Conservation (phyloP, 1,284 basidiomycete genomes). For the Sutorius eximius region DNA sequence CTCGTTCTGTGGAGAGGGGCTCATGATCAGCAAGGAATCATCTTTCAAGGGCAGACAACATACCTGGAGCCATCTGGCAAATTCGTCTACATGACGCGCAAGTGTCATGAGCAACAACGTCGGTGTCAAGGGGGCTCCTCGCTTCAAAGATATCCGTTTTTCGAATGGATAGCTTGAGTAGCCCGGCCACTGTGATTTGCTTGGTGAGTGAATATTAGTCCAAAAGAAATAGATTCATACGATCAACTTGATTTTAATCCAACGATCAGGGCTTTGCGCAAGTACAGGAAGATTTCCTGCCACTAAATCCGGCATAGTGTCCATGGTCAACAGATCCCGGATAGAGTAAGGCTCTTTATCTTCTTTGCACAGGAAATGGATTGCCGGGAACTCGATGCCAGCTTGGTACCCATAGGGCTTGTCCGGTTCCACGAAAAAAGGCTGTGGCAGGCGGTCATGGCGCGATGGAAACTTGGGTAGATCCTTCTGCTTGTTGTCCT, state of each 20-base stretch:
- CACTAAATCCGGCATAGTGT: slow-evolving; percentile 21
- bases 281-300: slow-evolving; percentile 21
- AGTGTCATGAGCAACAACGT: slow-evolving; percentile 30
- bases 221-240: slow-evolving; percentile 12
- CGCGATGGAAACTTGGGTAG: neutral
- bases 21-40: neutral
- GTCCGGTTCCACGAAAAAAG: slow-evolving; percentile 1
- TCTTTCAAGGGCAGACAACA: slow-evolving; percentile 2
- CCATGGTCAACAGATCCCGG: slow-evolving; percentile 23
- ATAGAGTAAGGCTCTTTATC: slow-evolving; percentile 22
- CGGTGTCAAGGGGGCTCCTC: slow-evolving; percentile 19
- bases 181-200: slow-evolving; percentile 35
- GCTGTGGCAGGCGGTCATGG: slow-evolving; percentile 24
- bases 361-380: slow-evolving; percentile 23
- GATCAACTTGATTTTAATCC: slow-evolving; percentile 25
- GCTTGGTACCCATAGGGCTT: neutral
- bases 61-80: slow-evolving; percentile 32
- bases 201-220: slow-evolving; percentile 2
- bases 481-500: slow-evolving; percentile 8
- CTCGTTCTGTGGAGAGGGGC: slow-evolving; percentile 19
- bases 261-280: slow-evolving; percentile 15
- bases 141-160: slow-evolving; percentile 30
- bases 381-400: slow-evolving; percentile 8
- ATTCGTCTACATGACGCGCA: slow-evolving; percentile 28
- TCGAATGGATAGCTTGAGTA: slow-evolving; percentile 34